These are phyloP conservation scores for Eragrostis tef DNA, from an alignment of 202 grass and related monocot genomes.

Conservation along the genomic window DNA sequence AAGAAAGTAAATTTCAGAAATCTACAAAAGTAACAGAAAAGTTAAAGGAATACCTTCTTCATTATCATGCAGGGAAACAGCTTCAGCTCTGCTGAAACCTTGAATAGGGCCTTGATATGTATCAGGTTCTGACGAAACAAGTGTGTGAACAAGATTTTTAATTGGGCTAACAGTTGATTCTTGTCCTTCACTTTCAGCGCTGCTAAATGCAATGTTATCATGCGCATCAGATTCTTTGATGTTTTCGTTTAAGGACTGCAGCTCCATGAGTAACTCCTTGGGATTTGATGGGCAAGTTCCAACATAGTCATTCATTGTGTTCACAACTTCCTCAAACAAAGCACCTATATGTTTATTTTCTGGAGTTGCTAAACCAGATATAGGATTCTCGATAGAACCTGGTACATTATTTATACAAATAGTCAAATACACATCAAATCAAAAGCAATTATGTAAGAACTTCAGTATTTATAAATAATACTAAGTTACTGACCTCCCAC, in stretches of 20 bases:
- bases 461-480: not conserved
- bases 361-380: conserved; percentile 2
- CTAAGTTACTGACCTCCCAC: conserved; percentile 35
- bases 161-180: conserved; percentile 1
- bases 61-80: conserved; percentile 23
- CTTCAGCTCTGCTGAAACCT: conserved; percentile 30
- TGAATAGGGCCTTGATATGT: conserved; percentile 16
- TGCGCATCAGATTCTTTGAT: not conserved
- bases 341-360: conserved; percentile 1
- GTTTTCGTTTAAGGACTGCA: conserved; percentile 27
- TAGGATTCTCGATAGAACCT: conserved; percentile 28
- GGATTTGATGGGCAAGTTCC: conserved; percentile 45
- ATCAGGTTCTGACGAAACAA: conserved; percentile 29
- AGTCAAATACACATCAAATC: conserved; percentile 17
- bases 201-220: conserved; percentile 2
- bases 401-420: conserved; percentile 1
- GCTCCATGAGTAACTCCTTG: conserved; percentile 30
- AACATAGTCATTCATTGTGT: conserved; percentile 27
- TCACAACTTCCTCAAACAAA: conserved; percentile 28
- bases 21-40: too few species aligned
- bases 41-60: conserved; percentile 40
- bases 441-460: too few species aligned
- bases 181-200: conserved; percentile 9
- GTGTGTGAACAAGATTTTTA: conserved; percentile 12
- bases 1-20: too few species aligned